Evolutionary conservation across 2,329 filamentous ascomycete genomes (phyloP).

Genomic region (Aspergillus proliferans): DNA sequence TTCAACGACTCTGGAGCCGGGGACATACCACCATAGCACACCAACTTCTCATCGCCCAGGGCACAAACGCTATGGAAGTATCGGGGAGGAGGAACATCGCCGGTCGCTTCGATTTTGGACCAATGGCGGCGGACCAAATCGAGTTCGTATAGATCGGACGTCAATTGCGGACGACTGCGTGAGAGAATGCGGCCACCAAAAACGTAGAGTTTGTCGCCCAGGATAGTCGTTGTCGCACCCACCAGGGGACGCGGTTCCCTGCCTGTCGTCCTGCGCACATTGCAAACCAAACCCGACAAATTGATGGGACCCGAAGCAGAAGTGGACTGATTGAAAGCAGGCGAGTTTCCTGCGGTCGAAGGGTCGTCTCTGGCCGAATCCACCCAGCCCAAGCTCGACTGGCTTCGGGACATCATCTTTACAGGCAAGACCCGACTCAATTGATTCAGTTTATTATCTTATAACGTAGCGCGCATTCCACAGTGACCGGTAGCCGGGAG

Average conservation of each 20-base stretch:
- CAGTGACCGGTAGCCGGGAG: background rate
- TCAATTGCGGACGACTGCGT: constrained; percentile 73
- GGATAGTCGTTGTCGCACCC: constrained; percentile 86
- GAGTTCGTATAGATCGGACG: constrained; percentile 85
- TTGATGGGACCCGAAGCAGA: constrained; percentile 47
- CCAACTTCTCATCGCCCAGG: constrained; percentile 88
- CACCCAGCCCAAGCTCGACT: constrained; percentile 32
- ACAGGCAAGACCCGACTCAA: constrained; percentile 5
- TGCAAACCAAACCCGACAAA: constrained; percentile 61
- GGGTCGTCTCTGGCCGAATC: constrained; percentile 28
- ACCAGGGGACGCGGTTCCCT: constrained; percentile 86
- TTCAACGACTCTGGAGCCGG: constrained; percentile 54
- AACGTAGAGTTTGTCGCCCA: constrained; percentile 94
- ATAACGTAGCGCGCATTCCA: background rate
- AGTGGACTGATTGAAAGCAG: constrained; percentile 21
- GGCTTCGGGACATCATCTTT: constrained; percentile 34
- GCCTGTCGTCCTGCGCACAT: constrained; percentile 76
- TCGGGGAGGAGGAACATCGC: constrained; percentile 80
- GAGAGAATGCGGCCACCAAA: constrained; percentile 90
- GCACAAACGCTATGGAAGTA: constrained; percentile 98
- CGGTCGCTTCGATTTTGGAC: constrained; percentile 78
- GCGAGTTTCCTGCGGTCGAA: constrained; percentile 21
- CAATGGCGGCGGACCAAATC: constrained; percentile 88
- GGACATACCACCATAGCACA: constrained; percentile 98
- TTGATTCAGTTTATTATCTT: background rate